A percentile compares a stretch with the other conserved stretches of the same genome.
These are phyloP conservation scores for Phalaenopsis aphrodite DNA, from an alignment of 106 monocot genomes.

Conservation along the genomic window DNA sequence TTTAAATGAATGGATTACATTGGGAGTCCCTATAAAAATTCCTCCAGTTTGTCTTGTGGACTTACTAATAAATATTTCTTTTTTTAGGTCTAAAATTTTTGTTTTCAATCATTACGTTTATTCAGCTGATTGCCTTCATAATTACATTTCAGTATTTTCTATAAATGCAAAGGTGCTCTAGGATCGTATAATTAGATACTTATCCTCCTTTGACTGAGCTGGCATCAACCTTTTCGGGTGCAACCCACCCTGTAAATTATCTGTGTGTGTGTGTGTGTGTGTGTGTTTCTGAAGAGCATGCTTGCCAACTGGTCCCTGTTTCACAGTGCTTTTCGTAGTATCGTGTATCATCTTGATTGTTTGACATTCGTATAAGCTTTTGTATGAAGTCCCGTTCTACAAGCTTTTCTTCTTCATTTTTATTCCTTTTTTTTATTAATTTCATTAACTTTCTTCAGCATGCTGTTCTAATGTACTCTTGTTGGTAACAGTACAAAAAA, in stretches of 20 bases:
- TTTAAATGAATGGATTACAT: too few species aligned
- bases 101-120: too few species aligned
- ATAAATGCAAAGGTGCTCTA: not conserved
- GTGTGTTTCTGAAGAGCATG: too few species aligned
- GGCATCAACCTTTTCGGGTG: not conserved
- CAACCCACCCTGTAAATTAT: too few species aligned
- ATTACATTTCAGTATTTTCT: too few species aligned
- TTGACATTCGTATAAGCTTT: not conserved
- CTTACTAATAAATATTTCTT: too few species aligned
- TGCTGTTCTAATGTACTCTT: not conserved
- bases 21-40: too few species aligned
- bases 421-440: too few species aligned
- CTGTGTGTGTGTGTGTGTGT: too few species aligned
- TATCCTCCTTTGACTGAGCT: not conserved
- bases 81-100: too few species aligned
- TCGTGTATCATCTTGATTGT: not conserved
- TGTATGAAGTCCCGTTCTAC: not conserved
- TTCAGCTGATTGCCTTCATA: too few species aligned
- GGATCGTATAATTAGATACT: not conserved
- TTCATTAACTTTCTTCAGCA: not conserved
- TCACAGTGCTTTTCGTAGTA: not conserved
- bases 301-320: not conserved
- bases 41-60: too few species aligned
- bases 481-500: constrained; percentile 67
- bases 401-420: not conserved